Percentiles rank a stretch among this genome's conserved stretches.
phyloP scores from a whole-genome alignment of 306 rosid genomes.

The Lathyrus aphaca region DNA sequence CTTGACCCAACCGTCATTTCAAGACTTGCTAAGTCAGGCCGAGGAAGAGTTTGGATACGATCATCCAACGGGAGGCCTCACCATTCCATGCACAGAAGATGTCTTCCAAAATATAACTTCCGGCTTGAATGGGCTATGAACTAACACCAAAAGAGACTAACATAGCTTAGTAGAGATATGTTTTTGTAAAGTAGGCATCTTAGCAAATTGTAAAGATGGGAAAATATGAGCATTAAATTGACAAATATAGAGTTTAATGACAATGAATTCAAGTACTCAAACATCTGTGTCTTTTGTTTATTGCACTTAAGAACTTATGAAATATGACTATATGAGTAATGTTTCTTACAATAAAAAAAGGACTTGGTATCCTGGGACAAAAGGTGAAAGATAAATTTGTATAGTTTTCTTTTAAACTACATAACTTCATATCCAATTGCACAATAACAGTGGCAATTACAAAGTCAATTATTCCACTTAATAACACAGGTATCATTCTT shows the following conservation, averaged over 20 bases:
- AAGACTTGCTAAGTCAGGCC: too few species aligned
- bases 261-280: conserved; percentile 4
- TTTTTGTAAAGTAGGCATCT: not conserved
- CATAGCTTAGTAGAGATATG: not conserved
- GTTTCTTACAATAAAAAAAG: not conserved
- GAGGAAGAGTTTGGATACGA: too few species aligned
- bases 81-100: too few species aligned
- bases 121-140: conserved; percentile 17
- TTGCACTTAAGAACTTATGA: not conserved
- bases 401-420: not conserved
- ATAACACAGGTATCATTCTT: too few species aligned
- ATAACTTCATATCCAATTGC: not conserved
- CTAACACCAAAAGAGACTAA: not conserved
- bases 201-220: not conserved
- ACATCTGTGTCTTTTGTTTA: not conserved
- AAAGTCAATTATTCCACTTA: not conserved
- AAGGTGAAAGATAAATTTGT: not conserved
- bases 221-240: not conserved
- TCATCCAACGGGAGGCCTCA: too few species aligned
- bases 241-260: not conserved
- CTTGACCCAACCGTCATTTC: too few species aligned
- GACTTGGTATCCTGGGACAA: not conserved
- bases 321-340: not conserved
- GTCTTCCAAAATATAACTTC: conserved; percentile 30
- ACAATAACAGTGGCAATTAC: not conserved